Evolutionary conservation across 2,329 filamentous ascomycete species (phyloP).

Genomic region (Fusarium chuoi): DNA sequence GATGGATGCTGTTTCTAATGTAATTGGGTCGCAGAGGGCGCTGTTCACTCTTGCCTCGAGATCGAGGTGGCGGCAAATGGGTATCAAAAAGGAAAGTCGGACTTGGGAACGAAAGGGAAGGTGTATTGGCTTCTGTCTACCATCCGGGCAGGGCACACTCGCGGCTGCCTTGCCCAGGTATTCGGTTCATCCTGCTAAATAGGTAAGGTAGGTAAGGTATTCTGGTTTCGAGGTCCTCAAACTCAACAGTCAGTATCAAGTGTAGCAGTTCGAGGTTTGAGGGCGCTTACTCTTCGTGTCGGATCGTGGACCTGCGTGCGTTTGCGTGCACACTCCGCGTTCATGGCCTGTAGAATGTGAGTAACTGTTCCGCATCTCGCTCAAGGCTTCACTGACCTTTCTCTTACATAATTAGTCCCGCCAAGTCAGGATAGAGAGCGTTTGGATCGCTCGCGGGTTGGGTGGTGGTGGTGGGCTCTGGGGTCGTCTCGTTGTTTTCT

Average conservation of each 20-base stretch:
- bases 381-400: neutral
- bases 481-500: neutral
- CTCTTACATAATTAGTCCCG: accelerated
- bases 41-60: neutral
- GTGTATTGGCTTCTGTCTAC: neutral
- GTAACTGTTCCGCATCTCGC: neutral
- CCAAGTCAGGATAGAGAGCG: neutral
- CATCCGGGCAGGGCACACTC: neutral
- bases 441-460: too few relatives aligned
- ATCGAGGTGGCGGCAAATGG: neutral
- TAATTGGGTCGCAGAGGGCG: neutral
- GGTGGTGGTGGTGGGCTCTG: too few relatives aligned
- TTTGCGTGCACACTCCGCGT: neutral
- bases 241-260: neutral
- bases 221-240: too few relatives aligned
- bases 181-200: neutral
- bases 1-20: neutral
- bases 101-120: neutral
- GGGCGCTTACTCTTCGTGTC: neutral
- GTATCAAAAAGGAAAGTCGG: neutral
- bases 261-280: too few relatives aligned
- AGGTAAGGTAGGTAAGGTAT: too few relatives aligned
- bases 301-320: too few relatives aligned
- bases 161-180: neutral
- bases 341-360: neutral